Base-by-base conservation (phyloP, 169 alveolate species). In the Plasmodium berghei region DNA sequence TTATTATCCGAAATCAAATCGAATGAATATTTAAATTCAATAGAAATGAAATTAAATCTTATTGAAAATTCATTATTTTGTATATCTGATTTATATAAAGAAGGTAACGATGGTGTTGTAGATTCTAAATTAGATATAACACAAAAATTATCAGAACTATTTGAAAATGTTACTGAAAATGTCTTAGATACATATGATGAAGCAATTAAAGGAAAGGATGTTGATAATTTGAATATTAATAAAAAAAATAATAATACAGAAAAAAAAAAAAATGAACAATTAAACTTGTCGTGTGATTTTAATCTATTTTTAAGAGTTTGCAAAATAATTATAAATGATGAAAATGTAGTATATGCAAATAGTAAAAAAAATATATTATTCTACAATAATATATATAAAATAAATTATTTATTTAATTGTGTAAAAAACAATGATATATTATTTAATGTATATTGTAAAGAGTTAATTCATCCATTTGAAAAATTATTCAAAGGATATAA, bases 261-360 rank as follows among this genome's bases (percentile, higher is more conserved):
- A 1, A 18, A n/a, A 26, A 9, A 16, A 12, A 64, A 86, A 48
- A 69, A 59, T 28, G 91, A 49, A 52, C 66, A 86, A 59, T 54
- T 86, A 22, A 86, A 86, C 42, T 64, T 86, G 20, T n/a, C 69
- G 6, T 69, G 86, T 55, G 91, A 86, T 24, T 70, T 71, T 58
- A 66, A 86, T 63, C 52, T 86, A 49, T 86, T 70, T 72, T 73
- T 86, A 70, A 63, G 77, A 8, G 14, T 86, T 16, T 86, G 91
- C 18, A 86, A 58, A 71, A 61, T 63, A 1, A 72, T 71, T 28
- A 42, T 86, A 22, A 70, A 59, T 9, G 91, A 86, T 9, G 87
- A 86, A 58, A 59, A 61, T 20, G 9, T 16, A 16, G 55, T 86
- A 1, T 16, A 24, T 28, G 26, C 12, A 1, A 48, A 18, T 48